phyloP scores from a whole-genome alignment of 2,329 filamentous ascomycete genomes.

The Ophiostoma sp. region DNA sequence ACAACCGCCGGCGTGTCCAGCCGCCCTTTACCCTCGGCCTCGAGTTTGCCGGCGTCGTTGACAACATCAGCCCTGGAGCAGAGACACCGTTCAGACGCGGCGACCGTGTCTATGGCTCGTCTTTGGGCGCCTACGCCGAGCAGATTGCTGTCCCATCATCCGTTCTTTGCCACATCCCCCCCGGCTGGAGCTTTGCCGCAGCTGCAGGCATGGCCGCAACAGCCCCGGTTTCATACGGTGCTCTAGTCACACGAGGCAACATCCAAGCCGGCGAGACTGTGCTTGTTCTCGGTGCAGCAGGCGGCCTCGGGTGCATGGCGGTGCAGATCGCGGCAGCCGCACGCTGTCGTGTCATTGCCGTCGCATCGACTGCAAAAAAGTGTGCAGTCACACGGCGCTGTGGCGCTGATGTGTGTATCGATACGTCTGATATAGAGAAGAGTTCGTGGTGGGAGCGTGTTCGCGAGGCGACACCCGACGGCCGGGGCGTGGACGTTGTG shows the following conservation, averaged over 20 bases:
- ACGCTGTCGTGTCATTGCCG: constrained; percentile 46
- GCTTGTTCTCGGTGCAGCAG: constrained; percentile 51
- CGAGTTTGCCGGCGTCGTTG: constrained; percentile 54
- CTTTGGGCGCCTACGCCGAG: constrained; percentile 35
- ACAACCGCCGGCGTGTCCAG: constrained; percentile 49
- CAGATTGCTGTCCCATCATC: constrained; percentile 36
- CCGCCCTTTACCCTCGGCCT: constrained; percentile 56
- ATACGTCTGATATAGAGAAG: background rate
- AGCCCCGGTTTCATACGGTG: constrained; percentile 50
- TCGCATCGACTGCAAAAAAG: constrained; percentile 45
- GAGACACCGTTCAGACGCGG: background rate
- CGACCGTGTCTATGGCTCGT: background rate
- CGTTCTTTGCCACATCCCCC: constrained; percentile 41
- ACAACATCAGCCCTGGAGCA: constrained; percentile 36
- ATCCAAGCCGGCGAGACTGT: constrained; percentile 45
- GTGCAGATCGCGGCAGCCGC: constrained; percentile 46
- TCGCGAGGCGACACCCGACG: constrained; percentile 39
- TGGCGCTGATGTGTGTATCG: background rate
- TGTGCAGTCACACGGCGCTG: constrained; percentile 34
- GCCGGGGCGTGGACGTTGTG: constrained; percentile 51
- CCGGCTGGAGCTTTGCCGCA: constrained; percentile 40
- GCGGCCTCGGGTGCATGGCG: constrained; percentile 51
- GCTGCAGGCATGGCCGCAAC: constrained; percentile 51
- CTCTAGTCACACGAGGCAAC: constrained; percentile 39
- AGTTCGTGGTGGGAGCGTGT: constrained; percentile 30